These are phyloP conservation scores for Cicer judaicum DNA, from an alignment of 306 rosid species.

Conservation along the genomic window DNA sequence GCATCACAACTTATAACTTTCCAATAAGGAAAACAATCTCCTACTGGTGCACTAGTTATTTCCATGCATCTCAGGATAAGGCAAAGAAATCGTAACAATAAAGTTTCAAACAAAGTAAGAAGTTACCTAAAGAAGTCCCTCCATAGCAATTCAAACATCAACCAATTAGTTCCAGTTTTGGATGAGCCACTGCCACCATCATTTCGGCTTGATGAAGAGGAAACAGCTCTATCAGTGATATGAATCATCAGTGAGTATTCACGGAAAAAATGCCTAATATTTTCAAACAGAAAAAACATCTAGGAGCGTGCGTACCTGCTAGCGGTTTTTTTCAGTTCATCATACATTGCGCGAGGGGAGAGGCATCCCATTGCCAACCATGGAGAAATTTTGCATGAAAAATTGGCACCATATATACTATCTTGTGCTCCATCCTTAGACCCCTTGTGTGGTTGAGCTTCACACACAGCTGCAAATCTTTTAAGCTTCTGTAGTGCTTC, in stretches of 20 bases:
- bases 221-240: conserved; percentile 53
- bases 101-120: conserved; percentile 18
- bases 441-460: conserved; percentile 74
- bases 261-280: neutral
- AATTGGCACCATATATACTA: conserved; percentile 88
- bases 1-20: conserved; percentile 6
- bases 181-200: conserved; percentile 63
- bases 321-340: conserved; percentile 79
- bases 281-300: conserved; percentile 36
- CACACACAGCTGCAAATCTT: conserved; percentile 83
- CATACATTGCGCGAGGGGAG: conserved; percentile 87
- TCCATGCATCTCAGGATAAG: conserved; percentile 12
- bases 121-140: conserved; percentile 98
- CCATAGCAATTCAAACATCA: conserved; percentile 91
- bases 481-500: conserved; percentile 85
- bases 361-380: conserved; percentile 98
- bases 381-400: conserved; percentile 96
- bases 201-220: conserved; percentile 61
- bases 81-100: neutral
- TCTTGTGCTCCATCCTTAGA: conserved; percentile 61
- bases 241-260: conserved; percentile 34
- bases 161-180: conserved; percentile 75
- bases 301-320: conserved; percentile 57
- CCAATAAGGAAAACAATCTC: conserved; percentile 3
- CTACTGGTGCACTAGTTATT: neutral